phyloP scores from a whole-genome alignment of 1,139 yeast genomes.

The Candida buenavistaensis region DNA sequence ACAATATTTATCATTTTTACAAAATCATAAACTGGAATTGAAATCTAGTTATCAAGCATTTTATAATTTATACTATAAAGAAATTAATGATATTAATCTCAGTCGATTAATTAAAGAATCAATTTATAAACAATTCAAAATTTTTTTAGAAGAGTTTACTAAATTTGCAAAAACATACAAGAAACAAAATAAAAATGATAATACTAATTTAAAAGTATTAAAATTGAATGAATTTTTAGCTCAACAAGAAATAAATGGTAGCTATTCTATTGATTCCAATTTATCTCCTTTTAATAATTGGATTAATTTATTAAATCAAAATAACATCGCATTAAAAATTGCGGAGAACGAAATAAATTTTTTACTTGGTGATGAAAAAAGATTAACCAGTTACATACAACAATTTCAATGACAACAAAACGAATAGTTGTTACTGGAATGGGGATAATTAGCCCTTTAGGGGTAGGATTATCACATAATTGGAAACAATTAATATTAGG shows the following conservation, averaged over 20 bases:
- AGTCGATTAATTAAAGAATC: slow-evolving; percentile 21
- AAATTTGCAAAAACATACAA: slow-evolving; percentile 25
- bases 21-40: slow-evolving; percentile 30
- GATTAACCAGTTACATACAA: slow-evolving; percentile 29
- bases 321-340: slow-evolving; percentile 22
- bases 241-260: too few relatives aligned
- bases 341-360: slow-evolving; percentile 36
- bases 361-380: slow-evolving; percentile 44
- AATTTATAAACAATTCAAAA: slow-evolving; percentile 24
- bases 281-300: slow-evolving; percentile 28
- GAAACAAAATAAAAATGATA: slow-evolving; percentile 17
- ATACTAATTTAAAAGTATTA: slow-evolving; percentile 26
- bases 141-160: slow-evolving; percentile 27
- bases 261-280: slow-evolving; percentile 3
- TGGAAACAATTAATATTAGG: slow-evolving; percentile 56
- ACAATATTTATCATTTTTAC: slow-evolving; percentile 26
- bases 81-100: slow-evolving; percentile 17
- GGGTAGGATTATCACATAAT: slow-evolving; percentile 57
- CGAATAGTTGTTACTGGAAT: slow-evolving; percentile 87
- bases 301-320: slow-evolving; percentile 26
- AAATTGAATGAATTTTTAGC: slow-evolving; percentile 20
- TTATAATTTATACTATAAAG: slow-evolving; percentile 18
- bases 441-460: slow-evolving; percentile 85
- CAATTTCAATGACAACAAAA: slow-evolving; percentile 18
- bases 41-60: slow-evolving; percentile 32